Evolutionary conservation across 345 rosid genomes (phyloP).

Genomic region (Pugionium dolabratum): DNA sequence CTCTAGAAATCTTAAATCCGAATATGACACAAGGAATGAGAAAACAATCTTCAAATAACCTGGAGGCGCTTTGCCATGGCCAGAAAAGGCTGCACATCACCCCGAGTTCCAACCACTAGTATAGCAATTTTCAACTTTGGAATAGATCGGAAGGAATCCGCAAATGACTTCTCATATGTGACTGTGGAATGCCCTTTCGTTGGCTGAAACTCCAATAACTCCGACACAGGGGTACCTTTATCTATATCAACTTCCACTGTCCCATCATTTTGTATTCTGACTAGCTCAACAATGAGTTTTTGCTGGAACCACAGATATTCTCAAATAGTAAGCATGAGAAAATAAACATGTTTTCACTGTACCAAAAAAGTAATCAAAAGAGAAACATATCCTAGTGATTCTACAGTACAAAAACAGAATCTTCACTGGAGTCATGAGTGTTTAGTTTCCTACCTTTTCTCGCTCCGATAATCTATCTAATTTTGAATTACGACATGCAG

Average conservation of each 20-base stretch:
- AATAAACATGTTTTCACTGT: background rate
- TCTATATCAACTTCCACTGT: conserved; percentile 71
- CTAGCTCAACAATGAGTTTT: too few species aligned
- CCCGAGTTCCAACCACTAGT: conserved; percentile 77
- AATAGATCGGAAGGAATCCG: conserved; percentile 46
- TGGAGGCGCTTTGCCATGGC: conserved; percentile 82
- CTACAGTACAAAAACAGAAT: background rate
- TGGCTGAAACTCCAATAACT: conserved; percentile 46
- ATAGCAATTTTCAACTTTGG: conserved; percentile 47
- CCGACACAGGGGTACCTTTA: too few species aligned
- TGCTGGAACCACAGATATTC: too few species aligned
- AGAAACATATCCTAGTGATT: conserved; percentile 13
- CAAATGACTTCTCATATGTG: too few species aligned
- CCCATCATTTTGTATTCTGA: conserved; percentile 51
- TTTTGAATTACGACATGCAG: too few species aligned
- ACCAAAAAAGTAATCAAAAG: background rate
- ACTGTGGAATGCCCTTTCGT: too few species aligned
- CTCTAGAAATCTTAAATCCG: too few species aligned
- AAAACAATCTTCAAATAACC: conserved; percentile 43
- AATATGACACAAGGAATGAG: background rate
- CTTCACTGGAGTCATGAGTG: background rate
- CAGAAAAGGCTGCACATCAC: conserved; percentile 88
- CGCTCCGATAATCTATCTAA: too few species aligned
- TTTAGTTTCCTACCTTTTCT: too few species aligned
- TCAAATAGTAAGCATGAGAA: too few species aligned